Evolutionary conservation across 2,329 filamentous ascomycete species (phyloP).

Genomic region (Daldinia sp.): DNA sequence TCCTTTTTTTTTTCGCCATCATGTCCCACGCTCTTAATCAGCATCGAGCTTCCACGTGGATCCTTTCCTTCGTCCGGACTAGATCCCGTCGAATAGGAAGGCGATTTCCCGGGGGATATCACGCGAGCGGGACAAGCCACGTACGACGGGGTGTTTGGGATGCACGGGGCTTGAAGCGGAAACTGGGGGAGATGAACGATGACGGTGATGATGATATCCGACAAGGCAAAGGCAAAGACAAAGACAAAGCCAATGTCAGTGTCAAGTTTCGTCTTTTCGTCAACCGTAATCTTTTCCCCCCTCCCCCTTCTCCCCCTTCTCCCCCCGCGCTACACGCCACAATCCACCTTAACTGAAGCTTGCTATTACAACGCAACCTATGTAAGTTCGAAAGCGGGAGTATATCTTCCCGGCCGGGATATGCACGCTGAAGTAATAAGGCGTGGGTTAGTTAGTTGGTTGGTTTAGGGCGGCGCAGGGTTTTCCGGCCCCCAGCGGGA

Average conservation of each 20-base stretch:
- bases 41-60: slow-evolving; percentile 6
- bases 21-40: background rate
- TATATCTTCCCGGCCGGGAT: background rate
- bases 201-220: background rate
- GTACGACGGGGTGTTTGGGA: slow-evolving; percentile 21
- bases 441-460: background rate
- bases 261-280: background rate
- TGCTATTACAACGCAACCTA: background rate
- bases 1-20: background rate
- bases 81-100: slow-evolving; percentile 29
- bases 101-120: background rate
- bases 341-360: background rate
- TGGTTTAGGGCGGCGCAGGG: slow-evolving; percentile 1
- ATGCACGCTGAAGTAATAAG: slow-evolving; percentile 35
- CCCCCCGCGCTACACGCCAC: background rate
- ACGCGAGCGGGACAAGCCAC: slow-evolving; percentile 25
- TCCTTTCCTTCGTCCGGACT: slow-evolving; percentile 17
- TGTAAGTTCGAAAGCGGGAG: background rate
- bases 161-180: slow-evolving; percentile 37
- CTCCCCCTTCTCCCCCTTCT: background rate
- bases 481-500: background rate
- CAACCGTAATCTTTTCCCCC: too few species aligned
- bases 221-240: background rate
- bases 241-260: too few species aligned
- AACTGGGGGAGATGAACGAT: slow-evolving; percentile 3